Conservation (phyloP, 371 early-diverging fungal species). For the Rhizopus microsporus region DNA sequence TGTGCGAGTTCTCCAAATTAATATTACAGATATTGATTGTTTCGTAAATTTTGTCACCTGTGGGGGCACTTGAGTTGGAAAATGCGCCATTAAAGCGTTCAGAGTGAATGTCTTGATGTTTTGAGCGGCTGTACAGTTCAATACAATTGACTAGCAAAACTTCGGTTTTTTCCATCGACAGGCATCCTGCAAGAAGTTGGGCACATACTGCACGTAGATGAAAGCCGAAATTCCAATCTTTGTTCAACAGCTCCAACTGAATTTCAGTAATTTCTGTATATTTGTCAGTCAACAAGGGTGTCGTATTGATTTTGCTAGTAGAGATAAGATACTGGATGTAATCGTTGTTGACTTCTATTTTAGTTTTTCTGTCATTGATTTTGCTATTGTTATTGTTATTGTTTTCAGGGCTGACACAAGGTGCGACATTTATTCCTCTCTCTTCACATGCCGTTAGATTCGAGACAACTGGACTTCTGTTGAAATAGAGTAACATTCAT, state of each 20-base stretch:
- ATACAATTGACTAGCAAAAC: constrained; percentile 5
- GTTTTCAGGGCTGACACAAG: too few relatives aligned
- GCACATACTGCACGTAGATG: constrained; percentile 5
- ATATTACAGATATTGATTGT: constrained; percentile 4
- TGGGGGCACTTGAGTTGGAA: constrained; percentile 1
- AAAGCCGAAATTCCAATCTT: constrained; percentile 3
- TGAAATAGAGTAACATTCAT: too few relatives aligned
- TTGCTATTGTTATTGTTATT: too few relatives aligned
- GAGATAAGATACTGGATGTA: constrained; percentile 3
- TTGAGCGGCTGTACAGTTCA: constrained; percentile 6
- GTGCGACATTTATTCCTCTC: too few relatives aligned
- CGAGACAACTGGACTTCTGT: too few relatives aligned
- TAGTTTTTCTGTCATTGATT: neutral
- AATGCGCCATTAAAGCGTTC: constrained; percentile 5
- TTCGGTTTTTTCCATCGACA: neutral
- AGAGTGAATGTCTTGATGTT: constrained; percentile 9
- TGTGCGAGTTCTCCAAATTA: constrained; percentile 6
- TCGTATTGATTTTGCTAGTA: constrained; percentile 8
- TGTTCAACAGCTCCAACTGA: constrained; percentile 6
- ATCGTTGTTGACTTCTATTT: constrained; percentile 1
- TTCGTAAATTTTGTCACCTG: constrained; percentile 3
- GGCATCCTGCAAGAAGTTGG: constrained; percentile 8
- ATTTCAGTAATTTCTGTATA: constrained; percentile 5
- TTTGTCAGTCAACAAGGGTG: constrained; percentile 6
- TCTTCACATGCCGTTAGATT: too few relatives aligned